A percentile compares a stretch with the other conserved stretches of the same genome.
Evolutionary conservation across 768 basidiomycete genomes (phyloP).

Genomic region (Leccinum rimulosum): DNA sequence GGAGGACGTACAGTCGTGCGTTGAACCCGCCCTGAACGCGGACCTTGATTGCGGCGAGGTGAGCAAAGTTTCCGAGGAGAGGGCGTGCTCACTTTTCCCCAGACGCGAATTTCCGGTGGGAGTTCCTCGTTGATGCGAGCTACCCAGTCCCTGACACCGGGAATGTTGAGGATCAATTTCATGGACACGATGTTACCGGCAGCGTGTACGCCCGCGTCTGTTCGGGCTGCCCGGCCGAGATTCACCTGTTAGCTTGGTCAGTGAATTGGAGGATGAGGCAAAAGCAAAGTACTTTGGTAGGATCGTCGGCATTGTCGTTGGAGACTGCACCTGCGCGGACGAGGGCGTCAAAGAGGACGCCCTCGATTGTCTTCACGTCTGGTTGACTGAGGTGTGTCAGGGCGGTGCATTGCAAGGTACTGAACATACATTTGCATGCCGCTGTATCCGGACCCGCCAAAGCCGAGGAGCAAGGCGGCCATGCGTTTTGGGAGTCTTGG

Average conservation of each 20-base stretch:
- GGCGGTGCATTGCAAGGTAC: too few species aligned
- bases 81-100: conserved; percentile 68
- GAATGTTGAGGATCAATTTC: conserved; percentile 81
- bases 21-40: conserved; percentile 82
- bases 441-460: conserved; percentile 87
- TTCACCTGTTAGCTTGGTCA: conserved; percentile 53
- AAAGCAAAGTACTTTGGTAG: conserved; percentile 65
- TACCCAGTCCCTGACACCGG: conserved; percentile 68
- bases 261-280: neutral
- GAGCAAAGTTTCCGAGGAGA: neutral
- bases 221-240: conserved; percentile 86
- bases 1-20: conserved; percentile 56
- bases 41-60: conserved; percentile 36
- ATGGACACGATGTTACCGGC: conserved; percentile 92
- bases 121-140: conserved; percentile 78
- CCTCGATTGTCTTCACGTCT: conserved; percentile 79
- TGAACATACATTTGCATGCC: conserved; percentile 93
- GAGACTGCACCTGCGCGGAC: conserved; percentile 93
- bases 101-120: conserved; percentile 91
- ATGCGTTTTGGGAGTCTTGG: conserved; percentile 78
- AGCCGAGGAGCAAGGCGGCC: conserved; percentile 83
- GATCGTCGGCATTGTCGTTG: conserved; percentile 88
- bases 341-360: conserved; percentile 82
- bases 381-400: conserved; percentile 52
- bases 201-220: conserved; percentile 97